phyloP scores from a whole-genome alignment of 371 early-diverging fungal species.

The Enterospora canceri region DNA sequence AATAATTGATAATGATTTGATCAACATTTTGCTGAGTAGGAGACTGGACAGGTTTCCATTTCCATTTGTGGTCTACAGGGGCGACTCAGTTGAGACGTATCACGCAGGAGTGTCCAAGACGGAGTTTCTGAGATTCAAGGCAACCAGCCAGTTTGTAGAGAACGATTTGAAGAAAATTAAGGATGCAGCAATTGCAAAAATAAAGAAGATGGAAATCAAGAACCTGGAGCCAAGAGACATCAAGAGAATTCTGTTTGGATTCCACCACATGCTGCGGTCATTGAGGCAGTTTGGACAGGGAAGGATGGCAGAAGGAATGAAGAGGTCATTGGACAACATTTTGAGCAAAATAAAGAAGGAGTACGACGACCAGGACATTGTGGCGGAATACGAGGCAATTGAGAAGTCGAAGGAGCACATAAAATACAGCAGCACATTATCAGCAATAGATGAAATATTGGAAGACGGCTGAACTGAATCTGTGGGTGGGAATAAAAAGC shows the following conservation, averaged over 20 bases:
- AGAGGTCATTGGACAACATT: background rate
- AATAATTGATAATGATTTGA: too few relatives aligned
- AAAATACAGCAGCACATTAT: background rate
- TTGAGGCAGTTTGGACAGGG: background rate
- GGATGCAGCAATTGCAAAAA: background rate
- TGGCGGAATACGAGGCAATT: constrained; percentile 30
- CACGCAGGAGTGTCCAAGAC: too few relatives aligned
- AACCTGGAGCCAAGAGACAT: constrained; percentile 1
- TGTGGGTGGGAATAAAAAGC: constrained; percentile 17
- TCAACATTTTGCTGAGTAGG: too few relatives aligned
- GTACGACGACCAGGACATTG: constrained; percentile 28
- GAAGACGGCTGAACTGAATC: too few relatives aligned
- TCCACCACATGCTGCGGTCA: background rate
- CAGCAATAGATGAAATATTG: constrained; percentile 1
- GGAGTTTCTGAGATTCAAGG: too few relatives aligned
- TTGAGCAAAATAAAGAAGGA: constrained; percentile 8
- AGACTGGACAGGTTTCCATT: too few relatives aligned
- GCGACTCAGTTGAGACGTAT: too few relatives aligned
- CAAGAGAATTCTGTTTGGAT: constrained; percentile 54
- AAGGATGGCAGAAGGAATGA: background rate
- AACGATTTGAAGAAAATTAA: background rate
- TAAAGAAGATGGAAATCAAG: background rate
- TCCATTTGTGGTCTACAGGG: too few relatives aligned
- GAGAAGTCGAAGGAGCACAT: constrained; percentile 5
- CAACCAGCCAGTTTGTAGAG: background rate